Evolutionary conservation across 2,329 filamentous ascomycete genomes (phyloP).

Genomic region (Colletotrichum sp.): DNA sequence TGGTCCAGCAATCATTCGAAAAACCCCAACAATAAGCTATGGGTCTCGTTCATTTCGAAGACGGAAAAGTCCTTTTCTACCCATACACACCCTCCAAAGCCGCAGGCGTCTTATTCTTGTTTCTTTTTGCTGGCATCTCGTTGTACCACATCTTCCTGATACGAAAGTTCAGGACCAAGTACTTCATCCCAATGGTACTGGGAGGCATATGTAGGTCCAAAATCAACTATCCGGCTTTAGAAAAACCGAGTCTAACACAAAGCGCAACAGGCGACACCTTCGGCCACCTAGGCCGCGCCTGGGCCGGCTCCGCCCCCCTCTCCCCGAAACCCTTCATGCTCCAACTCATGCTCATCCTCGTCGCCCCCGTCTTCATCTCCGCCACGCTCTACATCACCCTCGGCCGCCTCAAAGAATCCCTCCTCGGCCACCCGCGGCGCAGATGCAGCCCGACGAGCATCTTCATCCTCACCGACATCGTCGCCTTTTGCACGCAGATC

Average conservation of each 20-base stretch:
- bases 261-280: not conserved
- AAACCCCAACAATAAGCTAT: accelerated
- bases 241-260: not conserved
- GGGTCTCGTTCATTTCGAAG: not conserved
- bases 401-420: not conserved
- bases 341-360: not conserved
- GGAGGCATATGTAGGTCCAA: not conserved
- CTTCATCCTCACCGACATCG: not conserved
- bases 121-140: accelerated
- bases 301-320: not conserved
- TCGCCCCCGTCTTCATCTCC: not conserved
- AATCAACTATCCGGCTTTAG: accelerated
- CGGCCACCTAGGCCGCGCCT: not conserved
- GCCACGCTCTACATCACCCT: not conserved
- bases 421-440: not conserved
- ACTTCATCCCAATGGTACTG: not conserved
- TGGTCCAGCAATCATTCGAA: not conserved
- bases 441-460: not conserved
- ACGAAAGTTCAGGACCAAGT: not conserved
- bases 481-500: not conserved
- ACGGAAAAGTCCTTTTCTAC: not conserved
- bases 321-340: not conserved
- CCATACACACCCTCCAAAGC: not conserved
- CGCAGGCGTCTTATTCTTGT: not conserved
- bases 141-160: not conserved